Evolutionary conservation across 202 grass and related monocot genomes (phyloP).

Genomic region (Bolboschoenoplectus hybrid): DNA sequence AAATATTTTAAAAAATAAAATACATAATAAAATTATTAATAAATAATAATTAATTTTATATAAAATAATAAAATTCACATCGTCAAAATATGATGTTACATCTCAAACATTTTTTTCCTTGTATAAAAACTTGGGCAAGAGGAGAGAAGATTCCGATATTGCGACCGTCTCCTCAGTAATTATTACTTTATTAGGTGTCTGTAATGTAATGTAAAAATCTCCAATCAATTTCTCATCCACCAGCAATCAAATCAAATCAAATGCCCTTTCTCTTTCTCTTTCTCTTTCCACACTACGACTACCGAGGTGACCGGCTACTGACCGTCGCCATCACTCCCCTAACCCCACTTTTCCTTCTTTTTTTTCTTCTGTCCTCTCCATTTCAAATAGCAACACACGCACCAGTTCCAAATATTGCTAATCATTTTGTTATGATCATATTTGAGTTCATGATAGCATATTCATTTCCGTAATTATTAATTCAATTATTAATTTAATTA

Average conservation of each 20-base stretch:
- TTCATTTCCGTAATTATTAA: too few species aligned
- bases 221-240: constrained; percentile 25
- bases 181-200: constrained; percentile 20
- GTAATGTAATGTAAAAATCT: background rate
- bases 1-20: too few species aligned
- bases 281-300: background rate
- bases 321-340: constrained; percentile 32
- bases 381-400: background rate
- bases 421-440: background rate
- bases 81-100: too few species aligned
- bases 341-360: background rate
- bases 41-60: too few species aligned
- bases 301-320: constrained; percentile 37
- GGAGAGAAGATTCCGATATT: constrained; percentile 13
- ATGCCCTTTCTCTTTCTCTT: background rate
- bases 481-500: too few species aligned
- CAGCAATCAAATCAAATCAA: constrained; percentile 25
- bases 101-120: too few species aligned
- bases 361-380: background rate
- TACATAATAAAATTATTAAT: too few species aligned
- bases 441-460: too few species aligned
- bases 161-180: background rate
- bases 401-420: background rate
- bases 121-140: background rate
- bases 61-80: too few species aligned